Conservation (phyloP, 148 eudicot species). For the Suaeda aralocaspica region DNA sequence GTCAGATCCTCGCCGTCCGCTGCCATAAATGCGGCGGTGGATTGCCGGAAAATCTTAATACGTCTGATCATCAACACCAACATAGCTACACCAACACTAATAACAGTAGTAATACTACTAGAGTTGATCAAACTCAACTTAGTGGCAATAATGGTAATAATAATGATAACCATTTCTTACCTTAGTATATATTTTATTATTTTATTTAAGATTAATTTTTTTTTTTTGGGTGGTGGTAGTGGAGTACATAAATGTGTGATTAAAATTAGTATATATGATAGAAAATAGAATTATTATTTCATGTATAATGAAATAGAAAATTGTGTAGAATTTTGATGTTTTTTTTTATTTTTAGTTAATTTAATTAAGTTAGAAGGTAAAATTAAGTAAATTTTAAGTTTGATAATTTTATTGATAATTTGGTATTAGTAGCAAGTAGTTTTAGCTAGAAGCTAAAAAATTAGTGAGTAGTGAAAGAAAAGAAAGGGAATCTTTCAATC, state of each 20-base stretch:
- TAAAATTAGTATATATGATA: background rate
- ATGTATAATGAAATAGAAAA: background rate
- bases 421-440: too few relatives aligned
- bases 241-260: slow-evolving; percentile 17
- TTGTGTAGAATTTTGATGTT: background rate
- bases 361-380: background rate
- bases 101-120: background rate
- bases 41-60: slow-evolving; percentile 16
- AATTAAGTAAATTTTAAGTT: background rate
- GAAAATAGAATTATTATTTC: background rate
- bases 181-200: slow-evolving; percentile 9
- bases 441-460: too few relatives aligned
- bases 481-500: background rate
- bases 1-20: slow-evolving; percentile 50
- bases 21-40: slow-evolving; percentile 39
- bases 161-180: slow-evolving; percentile 19
- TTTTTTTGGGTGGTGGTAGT: background rate
- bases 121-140: too few relatives aligned
- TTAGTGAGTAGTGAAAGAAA: background rate
- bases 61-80: background rate
- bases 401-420: too few relatives aligned
- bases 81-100: background rate
- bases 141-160: background rate
- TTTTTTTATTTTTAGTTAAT: background rate
- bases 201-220: background rate